Evolutionary conservation across 192 early-diverging fungal genomes (phyloP).

Genomic region (Coemansia sp.): DNA sequence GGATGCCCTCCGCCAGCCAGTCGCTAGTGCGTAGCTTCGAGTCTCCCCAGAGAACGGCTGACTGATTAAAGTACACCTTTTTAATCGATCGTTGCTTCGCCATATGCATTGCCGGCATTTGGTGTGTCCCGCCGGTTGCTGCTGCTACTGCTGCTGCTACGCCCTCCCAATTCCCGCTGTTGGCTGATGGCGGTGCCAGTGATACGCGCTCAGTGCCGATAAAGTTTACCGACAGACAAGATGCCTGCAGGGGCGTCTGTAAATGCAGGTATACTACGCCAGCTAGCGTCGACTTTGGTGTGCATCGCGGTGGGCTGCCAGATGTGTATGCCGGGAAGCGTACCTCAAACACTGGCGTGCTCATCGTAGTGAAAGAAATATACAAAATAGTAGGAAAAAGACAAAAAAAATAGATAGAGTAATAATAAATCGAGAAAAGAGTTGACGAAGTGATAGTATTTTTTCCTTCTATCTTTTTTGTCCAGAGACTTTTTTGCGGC

Average conservation of each 20-base stretch:
- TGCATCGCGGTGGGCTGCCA: conserved; percentile 34
- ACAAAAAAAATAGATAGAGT: neutral
- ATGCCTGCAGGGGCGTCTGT: conserved; percentile 8
- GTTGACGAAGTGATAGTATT: neutral
- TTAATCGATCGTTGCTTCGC: conserved; percentile 26
- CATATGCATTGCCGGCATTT: neutral
- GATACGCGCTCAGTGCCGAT: conserved; percentile 35
- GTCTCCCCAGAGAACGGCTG: conserved; percentile 43
- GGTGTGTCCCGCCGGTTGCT: neutral
- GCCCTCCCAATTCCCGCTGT: conserved; percentile 15
- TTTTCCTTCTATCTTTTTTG: neutral
- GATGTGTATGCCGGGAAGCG: conserved; percentile 51
- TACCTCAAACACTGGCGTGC: conserved; percentile 29
- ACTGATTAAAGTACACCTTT: conserved; percentile 46
- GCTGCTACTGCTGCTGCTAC: neutral
- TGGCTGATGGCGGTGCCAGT: conserved; percentile 36
- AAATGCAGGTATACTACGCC: conserved; percentile 45
- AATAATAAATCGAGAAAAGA: neutral
- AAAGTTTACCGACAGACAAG: conserved; percentile 32
- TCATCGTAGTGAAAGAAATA: conserved; percentile 10
- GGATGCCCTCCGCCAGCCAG: conserved; percentile 23
- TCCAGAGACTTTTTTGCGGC: neutral
- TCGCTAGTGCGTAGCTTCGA: conserved; percentile 12
- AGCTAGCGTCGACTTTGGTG: conserved; percentile 40
- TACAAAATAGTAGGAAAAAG: neutral